Base-by-base conservation (phyloP, 176 grass and related monocot species). In the Calamus simplicifolius region DNA sequence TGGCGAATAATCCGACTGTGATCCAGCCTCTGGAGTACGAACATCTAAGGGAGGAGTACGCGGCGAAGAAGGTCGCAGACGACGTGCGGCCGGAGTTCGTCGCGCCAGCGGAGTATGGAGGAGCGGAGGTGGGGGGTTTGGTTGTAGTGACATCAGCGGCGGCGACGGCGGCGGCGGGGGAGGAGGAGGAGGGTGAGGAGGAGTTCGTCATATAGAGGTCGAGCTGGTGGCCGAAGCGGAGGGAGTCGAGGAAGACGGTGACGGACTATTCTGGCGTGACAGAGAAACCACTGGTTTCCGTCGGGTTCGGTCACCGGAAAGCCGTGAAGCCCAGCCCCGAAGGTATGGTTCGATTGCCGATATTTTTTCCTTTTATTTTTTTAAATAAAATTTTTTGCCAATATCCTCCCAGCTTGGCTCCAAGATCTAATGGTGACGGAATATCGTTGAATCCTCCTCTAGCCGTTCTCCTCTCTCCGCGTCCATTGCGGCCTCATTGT, bases 261-360 rank as follows among this genome's bases (percentile, higher is more conserved):
- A 38, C n/a, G n/a, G n/a, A 43, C 6, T 43, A 43, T 43, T 43
- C 2, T 19, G 50, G 81, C 61, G 73, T 75, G 1, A 69, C 51
- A 64, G 84, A 93, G 74, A 93, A 81, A 60, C 88, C 88, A 18
- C 64, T 77, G 25, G 50, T 80, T 19, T 89, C 85, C 8, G 7
- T 72, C 48, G 61, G 87, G 68, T 85, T 99, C 79, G 21, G 38
- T 61, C 27, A 54, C 27, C 59, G 63, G 93, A n/a, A 93, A 67
- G 48, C 27, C 25, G 43, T 57, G 57, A 87, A 85, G 52, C 73
- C 81, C 52, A 99, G 82, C 70, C 85, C 79, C 0, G 88, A 93
- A 76, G 94, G 94, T 97, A 84, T n/a, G n/a, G n/a, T n/a, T n/a
- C n/a, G n/a, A n/a, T n/a, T n/a, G n/a, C n/a, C n/a, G n/a, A n/a